These are phyloP conservation scores for Nakazawaea pomicola DNA, from an alignment of 805 yeast genomes.

Conservation along the genomic window DNA sequence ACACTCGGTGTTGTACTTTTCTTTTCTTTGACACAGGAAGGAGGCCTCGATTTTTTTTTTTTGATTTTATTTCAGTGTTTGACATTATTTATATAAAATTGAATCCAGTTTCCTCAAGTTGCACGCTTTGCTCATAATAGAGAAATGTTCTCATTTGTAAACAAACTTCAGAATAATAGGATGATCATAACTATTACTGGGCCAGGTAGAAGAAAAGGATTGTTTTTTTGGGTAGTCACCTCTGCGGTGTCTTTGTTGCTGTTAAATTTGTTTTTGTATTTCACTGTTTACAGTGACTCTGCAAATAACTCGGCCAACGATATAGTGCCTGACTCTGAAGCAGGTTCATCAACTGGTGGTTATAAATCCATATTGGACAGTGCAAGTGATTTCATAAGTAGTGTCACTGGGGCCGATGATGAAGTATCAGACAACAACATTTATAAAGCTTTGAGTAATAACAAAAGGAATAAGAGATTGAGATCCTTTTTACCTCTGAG, in stretches of 20 bases:
- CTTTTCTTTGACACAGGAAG: too few species aligned
- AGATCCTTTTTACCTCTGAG: slow-evolving; percentile 4
- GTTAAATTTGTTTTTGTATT: slow-evolving; percentile 9
- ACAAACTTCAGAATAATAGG: background rate
- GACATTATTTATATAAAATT: too few species aligned
- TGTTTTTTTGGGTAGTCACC: slow-evolving; percentile 6
- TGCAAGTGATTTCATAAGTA: slow-evolving; percentile 7
- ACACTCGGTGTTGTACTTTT: too few species aligned
- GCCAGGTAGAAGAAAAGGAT: slow-evolving; percentile 7
- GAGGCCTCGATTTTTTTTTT: too few species aligned
- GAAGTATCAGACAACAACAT: background rate
- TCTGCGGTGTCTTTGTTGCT: slow-evolving; percentile 5
- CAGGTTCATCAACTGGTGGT: background rate
- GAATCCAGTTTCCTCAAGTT: background rate
- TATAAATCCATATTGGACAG: background rate
- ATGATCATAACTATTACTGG: slow-evolving; percentile 11
- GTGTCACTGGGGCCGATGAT: slow-evolving; percentile 8
- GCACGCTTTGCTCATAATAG: background rate
- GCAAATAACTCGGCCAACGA: background rate
- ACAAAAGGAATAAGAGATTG: slow-evolving; percentile 10
- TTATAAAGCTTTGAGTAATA: background rate
- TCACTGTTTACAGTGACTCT: slow-evolving; percentile 8
- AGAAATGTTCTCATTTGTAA: background rate
- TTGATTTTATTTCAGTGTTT: too few species aligned
- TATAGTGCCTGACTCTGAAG: background rate